Evolutionary conservation across 2,329 filamentous ascomycete genomes (phyloP), one percentile per base, ranked within the genome.

Genomic region (Cladosporium sp.): DNA sequence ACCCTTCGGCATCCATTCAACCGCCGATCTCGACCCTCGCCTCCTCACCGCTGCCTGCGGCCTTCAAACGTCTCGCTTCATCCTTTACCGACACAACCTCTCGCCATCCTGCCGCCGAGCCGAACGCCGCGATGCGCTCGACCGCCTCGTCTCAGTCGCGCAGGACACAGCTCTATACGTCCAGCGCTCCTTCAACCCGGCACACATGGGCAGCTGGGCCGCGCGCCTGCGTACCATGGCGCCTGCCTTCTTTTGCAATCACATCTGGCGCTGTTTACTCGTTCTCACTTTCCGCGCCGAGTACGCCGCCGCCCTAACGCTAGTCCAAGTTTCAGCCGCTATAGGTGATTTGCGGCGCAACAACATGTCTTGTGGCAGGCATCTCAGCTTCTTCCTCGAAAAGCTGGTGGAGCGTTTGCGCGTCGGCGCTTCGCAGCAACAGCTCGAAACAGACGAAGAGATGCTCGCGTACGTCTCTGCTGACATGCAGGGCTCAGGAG

Each of bases 61-160:
- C 66, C 82, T 97, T 8, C 87, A 96, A 60, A 89, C 90, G 60
- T 87, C 88, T 15, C 87, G 91, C n/a, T 82, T 97, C 28, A 79
- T 94, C 36, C 82, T 99, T 8, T 90, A 96, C 72, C 85, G 94
- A 40, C 91, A 96, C 67, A 97, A 97, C 67, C 79, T 97, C 8
- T 86, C 86, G 0, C 89, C 91, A 0, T 78, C 78, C 9, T 91
- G 88, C 67, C 80, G 86, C 0, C 72, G 78, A 1, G 80, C 87
- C 32, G 83, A 87, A 40, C 84, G 93, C 42, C 74, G 80, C 3
- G 82, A 84, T 6, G 91, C 94, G 1, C 76, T 97, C 25, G 87
- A 92, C 58, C 84, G 88, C 62, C 97, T 93, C 70, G 83, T 87
- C 2, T 78, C 80, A 6, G 86, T 88, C 8, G 86, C 90, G 0